Evolutionary conservation across 169 alveolate genomes (phyloP), one percentile per base, ranked within the genome.

Genomic region (Besnoitia besnoiti): DNA sequence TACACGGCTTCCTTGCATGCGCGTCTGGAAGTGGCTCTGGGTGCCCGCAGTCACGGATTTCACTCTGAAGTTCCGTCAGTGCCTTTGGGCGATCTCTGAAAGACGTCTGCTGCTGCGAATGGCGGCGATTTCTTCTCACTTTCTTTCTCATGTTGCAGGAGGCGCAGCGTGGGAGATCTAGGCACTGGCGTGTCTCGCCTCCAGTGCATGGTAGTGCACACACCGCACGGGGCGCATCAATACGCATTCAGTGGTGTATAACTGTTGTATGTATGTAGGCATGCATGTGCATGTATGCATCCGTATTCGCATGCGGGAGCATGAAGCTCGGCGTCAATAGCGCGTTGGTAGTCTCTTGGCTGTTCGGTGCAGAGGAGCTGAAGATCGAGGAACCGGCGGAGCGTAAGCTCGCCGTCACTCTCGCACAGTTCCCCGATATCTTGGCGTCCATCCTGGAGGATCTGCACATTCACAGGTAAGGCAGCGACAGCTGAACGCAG

Each of bases 371-470:
- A 91, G 94, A 40, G 50, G 82, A 94, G 79, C 61, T 94, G 51
- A 42, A 92, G 40, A 51, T 94, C 73, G 55, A 47, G 37, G 93
- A 92, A 44, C 87, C 88, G 33, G 37, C 49, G 33, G 99, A 98
- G 93, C 84, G 97, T 90, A 94, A 94, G 49, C 90, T 98, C 50
- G 98, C 98, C 40, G 92, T 97, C 12, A 92, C 89, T 37, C 85
- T 98, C n/a, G 77, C 97, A 3, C 95, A 97, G 93, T 95, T 98
- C 50, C 98, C 98, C 30, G 99, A 98, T 91, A 97, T 97, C 24
- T 62, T 98, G 87, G 98, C 97, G 62, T 94, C 95, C 27, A 97
- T 97, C 33, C 92, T 97, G 85, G 92, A 93, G 51, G 98, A 97
- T 87, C 94, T 97, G 51, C 85, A 94, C 55, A 80, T 97, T 24